Conservation (phyloP, 306 rosid genomes). For the Prunus dulcis region DNA sequence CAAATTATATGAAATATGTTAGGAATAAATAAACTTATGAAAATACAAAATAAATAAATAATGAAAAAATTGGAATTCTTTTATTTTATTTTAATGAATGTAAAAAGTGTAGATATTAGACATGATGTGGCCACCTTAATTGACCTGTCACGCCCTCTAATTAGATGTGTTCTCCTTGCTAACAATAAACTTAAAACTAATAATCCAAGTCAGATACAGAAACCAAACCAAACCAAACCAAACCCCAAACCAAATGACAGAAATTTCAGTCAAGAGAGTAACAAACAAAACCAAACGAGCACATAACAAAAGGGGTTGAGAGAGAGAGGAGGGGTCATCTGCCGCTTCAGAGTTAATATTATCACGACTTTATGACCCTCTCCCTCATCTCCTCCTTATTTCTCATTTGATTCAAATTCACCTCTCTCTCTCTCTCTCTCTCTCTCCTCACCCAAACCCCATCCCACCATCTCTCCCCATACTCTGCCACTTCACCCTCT, state of each 20-base stretch:
- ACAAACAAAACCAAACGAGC: background rate
- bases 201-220: background rate
- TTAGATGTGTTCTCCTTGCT: background rate
- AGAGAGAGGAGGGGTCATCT: background rate
- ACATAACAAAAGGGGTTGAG: background rate
- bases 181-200: background rate
- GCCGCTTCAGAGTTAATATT: background rate
- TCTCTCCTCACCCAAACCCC: background rate
- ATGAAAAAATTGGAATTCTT: no score
- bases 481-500: background rate
- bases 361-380: background rate
- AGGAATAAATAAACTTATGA: no score
- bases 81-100: no score
- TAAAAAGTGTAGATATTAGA: no score
- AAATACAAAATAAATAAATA: no score
- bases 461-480: background rate
- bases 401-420: background rate
- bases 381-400: background rate
- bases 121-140: slow-evolving; percentile 2
- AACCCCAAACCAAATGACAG: background rate
- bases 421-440: background rate
- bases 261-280: background rate
- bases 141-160: background rate
- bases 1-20: no score
- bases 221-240: background rate